Evolutionary conservation across 208 protist genomes (phyloP).

Genomic region (Leishmania tarentolae): DNA sequence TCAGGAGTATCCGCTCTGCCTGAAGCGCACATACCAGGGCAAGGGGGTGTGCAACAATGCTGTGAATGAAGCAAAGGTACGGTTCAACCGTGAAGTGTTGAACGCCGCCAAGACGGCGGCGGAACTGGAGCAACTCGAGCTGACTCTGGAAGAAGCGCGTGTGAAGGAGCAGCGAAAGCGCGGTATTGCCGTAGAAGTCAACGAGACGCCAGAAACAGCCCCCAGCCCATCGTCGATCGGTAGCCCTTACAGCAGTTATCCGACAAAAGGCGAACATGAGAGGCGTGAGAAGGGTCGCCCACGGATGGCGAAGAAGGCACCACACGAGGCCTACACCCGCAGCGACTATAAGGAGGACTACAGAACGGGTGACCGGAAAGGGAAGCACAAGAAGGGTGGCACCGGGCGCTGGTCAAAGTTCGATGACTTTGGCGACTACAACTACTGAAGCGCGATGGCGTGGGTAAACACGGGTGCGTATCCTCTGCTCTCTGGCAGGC

Average conservation of each 20-base stretch:
- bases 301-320: slow-evolving; percentile 14
- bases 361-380: slow-evolving; percentile 50
- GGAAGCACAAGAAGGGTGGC: slow-evolving; percentile 78
- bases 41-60: slow-evolving; percentile 56
- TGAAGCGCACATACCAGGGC: slow-evolving; percentile 53
- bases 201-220: slow-evolving; percentile 13
- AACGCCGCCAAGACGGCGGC: slow-evolving; percentile 52
- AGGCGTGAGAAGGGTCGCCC: slow-evolving; percentile 17
- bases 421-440: slow-evolving; percentile 44
- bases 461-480: no score
- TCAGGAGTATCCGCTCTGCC: slow-evolving; percentile 71
- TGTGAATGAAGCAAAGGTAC: slow-evolving; percentile 56
- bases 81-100: slow-evolving; percentile 48
- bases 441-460: slow-evolving; percentile 26
- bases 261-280: slow-evolving; percentile 11
- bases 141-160: slow-evolving; percentile 55
- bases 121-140: slow-evolving; percentile 47
- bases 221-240: background rate
- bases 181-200: slow-evolving; percentile 37
- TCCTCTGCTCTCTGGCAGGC: background rate
- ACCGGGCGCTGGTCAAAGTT: slow-evolving; percentile 48
- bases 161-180: slow-evolving; percentile 46
- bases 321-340: slow-evolving; percentile 32
- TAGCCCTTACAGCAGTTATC: background rate
- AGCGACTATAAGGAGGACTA: slow-evolving; percentile 65